Evolutionary conservation across 176 grass and related monocot genomes (phyloP), one percentile per base, ranked within the genome.

Genomic region (Bothriochloa decipiens): DNA sequence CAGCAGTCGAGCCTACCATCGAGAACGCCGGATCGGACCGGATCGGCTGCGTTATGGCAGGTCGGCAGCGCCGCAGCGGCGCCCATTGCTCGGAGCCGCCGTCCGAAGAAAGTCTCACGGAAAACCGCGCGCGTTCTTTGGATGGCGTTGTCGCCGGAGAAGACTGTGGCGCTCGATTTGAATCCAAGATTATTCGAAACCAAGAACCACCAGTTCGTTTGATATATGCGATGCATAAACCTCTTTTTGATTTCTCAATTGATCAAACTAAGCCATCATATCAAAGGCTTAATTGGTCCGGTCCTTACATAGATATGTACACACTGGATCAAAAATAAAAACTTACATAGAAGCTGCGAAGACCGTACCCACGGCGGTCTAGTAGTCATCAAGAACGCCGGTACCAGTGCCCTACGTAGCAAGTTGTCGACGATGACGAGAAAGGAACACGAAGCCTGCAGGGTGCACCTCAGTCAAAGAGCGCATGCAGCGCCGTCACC

Each of bases 261-360:
- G 10, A 81, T 67, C 78, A 68, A 75, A 66, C 7, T 61, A 40
- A 75, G 49, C 45, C 39, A 75, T 45, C 26, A 45, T 68, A 5
- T 55, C 43, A 25, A 75, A 57, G 39, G 39, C 35, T 66, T 33
- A 60, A 68, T 87, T 68, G 57, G 1, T 29, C 11, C 9, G 29
- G 26, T 58, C 33, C 65, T 68, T 81, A 35, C 85, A 87, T 5
- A 36, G 45, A 70, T 46, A 61, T 76, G 14, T 68, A 76, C 79
- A 81, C 22, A 81, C 60, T 68, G 33, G 33, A 74, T 7, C 13
- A 62, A 28, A 7, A 36, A 42, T 7, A n/a, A n/a, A 60, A 42
- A 41, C 45, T 76, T 52, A 67, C 63, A 68, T 32, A 76, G 33
- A 77, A 42, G 22, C 33, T 20, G 10, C 50, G 6, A 11, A 12